phyloP scores from a whole-genome alignment of 768 basidiomycete genomes.

The Infundibulicybe gibba region DNA sequence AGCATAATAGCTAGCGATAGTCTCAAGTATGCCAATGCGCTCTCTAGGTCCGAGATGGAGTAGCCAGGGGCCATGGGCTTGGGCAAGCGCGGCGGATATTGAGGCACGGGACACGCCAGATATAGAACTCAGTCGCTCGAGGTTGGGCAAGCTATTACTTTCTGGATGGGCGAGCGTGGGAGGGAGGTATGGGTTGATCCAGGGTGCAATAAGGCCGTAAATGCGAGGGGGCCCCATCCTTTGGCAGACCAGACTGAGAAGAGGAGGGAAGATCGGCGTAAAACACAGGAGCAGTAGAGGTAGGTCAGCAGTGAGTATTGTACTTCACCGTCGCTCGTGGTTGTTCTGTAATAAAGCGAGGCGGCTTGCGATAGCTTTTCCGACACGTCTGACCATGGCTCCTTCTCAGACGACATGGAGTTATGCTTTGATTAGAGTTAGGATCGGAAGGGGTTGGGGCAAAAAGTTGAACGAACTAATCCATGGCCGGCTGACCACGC shows the following conservation, averaged over 20 bases:
- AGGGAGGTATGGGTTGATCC: slow-evolving; percentile 57
- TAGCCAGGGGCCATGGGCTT: slow-evolving; percentile 86
- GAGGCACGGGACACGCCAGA: slow-evolving; percentile 69
- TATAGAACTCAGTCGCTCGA: slow-evolving; percentile 64
- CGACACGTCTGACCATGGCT: slow-evolving; percentile 72
- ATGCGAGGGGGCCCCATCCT: slow-evolving; percentile 81
- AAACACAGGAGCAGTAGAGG: slow-evolving; percentile 62
- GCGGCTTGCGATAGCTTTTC: slow-evolving; percentile 73
- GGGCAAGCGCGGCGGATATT: slow-evolving; percentile 62
- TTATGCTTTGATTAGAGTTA: slow-evolving; percentile 41
- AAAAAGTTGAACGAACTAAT: slow-evolving; percentile 44
- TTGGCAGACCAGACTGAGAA: slow-evolving; percentile 84
- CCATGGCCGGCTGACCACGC: slow-evolving; percentile 80
- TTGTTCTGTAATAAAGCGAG: slow-evolving; percentile 58
- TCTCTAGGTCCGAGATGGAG: slow-evolving; percentile 75
- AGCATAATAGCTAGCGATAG: slow-evolving; percentile 70
- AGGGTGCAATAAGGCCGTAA: slow-evolving; percentile 70
- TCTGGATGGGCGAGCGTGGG: slow-evolving; percentile 50
- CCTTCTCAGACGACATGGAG: slow-evolving; percentile 46
- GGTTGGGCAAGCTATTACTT: slow-evolving; percentile 39
- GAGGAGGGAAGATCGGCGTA: slow-evolving; percentile 72
- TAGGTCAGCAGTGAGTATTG: slow-evolving; percentile 63
- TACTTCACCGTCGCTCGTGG: slow-evolving; percentile 50
- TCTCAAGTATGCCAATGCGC: slow-evolving; percentile 66
- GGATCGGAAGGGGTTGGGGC: slow-evolving; percentile 6